These are phyloP conservation scores for Apiospora pterosperma DNA, from an alignment of 2,329 filamentous ascomycete species.

Conservation along the genomic window DNA sequence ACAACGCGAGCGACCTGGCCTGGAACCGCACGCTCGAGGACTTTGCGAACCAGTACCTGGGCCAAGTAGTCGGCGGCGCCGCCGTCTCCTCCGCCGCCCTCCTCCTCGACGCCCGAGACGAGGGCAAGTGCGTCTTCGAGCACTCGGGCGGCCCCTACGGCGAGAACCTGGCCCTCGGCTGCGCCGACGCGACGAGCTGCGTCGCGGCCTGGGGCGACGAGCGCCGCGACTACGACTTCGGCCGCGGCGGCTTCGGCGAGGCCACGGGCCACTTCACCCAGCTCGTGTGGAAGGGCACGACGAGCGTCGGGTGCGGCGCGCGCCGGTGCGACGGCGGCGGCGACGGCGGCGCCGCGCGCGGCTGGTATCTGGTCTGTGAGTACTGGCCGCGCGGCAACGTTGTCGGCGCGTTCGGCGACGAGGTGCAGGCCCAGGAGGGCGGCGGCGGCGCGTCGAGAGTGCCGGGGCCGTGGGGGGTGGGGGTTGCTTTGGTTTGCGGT, in stretches of 20 bases:
- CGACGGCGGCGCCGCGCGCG: slow-evolving; percentile 23
- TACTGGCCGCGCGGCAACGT: slow-evolving; percentile 68
- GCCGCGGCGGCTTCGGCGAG: slow-evolving; percentile 51
- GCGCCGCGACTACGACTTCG: slow-evolving; percentile 55
- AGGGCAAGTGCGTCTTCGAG: slow-evolving; percentile 41
- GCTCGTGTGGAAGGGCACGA: slow-evolving; percentile 66
- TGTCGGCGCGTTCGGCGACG: slow-evolving; percentile 44
- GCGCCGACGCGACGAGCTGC: slow-evolving; percentile 52
- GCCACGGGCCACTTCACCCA: slow-evolving; percentile 70
- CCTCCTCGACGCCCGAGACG: slow-evolving; percentile 9
- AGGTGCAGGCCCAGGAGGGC: slow-evolving; percentile 34
- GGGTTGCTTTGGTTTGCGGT: background rate
- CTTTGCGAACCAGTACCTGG: slow-evolving; percentile 51
- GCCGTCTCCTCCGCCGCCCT: too few relatives aligned
- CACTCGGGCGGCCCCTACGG: slow-evolving; percentile 64
- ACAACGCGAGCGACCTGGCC: slow-evolving; percentile 54
- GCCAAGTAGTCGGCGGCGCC: slow-evolving; percentile 7
- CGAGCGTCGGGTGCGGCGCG: slow-evolving; percentile 52
- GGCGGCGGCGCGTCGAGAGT: background rate
- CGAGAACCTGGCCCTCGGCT: slow-evolving; percentile 72
- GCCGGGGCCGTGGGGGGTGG: background rate
- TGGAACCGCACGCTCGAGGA: slow-evolving; percentile 64
- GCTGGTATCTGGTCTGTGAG: slow-evolving; percentile 68
- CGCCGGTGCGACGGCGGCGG: slow-evolving; percentile 33
- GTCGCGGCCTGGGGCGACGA: slow-evolving; percentile 68